Evolutionary conservation across 1,284 basidiomycete genomes (phyloP).

Genomic region (Apiotrichum siamense): DNA sequence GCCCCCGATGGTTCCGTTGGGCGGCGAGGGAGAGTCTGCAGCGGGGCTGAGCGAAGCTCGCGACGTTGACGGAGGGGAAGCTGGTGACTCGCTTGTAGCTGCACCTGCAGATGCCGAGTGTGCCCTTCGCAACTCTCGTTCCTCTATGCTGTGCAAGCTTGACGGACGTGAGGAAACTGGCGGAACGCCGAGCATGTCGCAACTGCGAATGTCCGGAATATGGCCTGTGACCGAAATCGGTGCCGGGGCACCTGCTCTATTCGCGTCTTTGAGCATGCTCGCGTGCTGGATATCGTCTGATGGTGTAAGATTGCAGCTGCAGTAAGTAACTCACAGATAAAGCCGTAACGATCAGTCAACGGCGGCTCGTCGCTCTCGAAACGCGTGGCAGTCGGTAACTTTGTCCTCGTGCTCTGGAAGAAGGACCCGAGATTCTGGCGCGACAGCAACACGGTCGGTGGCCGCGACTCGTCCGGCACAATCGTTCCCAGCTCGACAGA

Average conservation of each 20-base stretch:
- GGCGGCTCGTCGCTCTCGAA: constrained; percentile 58
- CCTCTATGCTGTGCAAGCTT: not conserved
- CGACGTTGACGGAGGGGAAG: not conserved
- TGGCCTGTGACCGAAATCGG: constrained; percentile 39
- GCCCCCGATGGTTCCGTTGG: not conserved
- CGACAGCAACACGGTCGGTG: constrained; percentile 57
- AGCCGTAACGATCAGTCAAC: constrained; percentile 88
- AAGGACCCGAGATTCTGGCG: constrained; percentile 39
- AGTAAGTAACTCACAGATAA: constrained; percentile 68
- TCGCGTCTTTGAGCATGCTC: constrained; percentile 67
- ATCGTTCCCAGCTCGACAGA: constrained; percentile 83
- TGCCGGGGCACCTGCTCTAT: constrained; percentile 35
- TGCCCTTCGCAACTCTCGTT: not conserved
- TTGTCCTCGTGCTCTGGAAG: constrained; percentile 29
- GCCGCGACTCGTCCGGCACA: constrained; percentile 73
- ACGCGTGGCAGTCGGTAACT: constrained; percentile 47
- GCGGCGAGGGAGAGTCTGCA: constrained; percentile 1
- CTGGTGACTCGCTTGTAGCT: not conserved
- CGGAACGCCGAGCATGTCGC: not conserved
- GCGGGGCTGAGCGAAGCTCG: not conserved
- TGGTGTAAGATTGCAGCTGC: constrained; percentile 15
- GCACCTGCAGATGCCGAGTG: not conserved
- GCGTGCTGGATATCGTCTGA: constrained; percentile 73
- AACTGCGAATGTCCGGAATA: constrained; percentile 6
- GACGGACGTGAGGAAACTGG: not conserved